A percentile compares a stretch with the other conserved stretches of the same genome.
Evolutionary conservation across 371 early-diverging fungal genomes (phyloP).

Genomic region (Fennellomyces sp.): DNA sequence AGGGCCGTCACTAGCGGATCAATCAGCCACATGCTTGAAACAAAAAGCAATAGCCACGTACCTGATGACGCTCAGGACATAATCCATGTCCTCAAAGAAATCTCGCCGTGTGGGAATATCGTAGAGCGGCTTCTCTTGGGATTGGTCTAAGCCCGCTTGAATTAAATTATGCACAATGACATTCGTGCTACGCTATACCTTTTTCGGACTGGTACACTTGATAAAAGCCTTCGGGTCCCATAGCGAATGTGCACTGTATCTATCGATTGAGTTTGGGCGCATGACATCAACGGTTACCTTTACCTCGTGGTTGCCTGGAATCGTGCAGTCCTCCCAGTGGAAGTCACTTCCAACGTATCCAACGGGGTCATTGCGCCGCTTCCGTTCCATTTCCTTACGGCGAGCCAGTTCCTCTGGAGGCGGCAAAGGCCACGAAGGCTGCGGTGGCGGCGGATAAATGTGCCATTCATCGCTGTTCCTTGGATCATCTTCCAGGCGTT

Average conservation of each 20-base stretch:
- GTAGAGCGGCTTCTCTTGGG: slow-evolving; percentile 44
- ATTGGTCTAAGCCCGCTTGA: slow-evolving; percentile 2
- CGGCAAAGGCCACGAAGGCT: slow-evolving; percentile 69
- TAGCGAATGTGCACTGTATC: slow-evolving; percentile 25
- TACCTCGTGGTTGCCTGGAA: slow-evolving; percentile 65
- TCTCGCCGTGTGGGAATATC: slow-evolving; percentile 81
- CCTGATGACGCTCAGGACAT: slow-evolving; percentile 79
- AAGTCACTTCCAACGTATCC: slow-evolving; percentile 63
- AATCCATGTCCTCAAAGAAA: slow-evolving; percentile 90
- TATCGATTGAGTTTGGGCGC: not conserved
- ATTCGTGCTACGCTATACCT: slow-evolving; percentile 7
- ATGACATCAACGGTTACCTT: not conserved
- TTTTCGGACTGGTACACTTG: slow-evolving; percentile 29
- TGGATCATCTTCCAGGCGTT: slow-evolving; percentile 85
- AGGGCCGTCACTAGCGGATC: slow-evolving; percentile 79
- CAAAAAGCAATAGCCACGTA: not conserved
- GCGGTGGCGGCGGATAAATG: slow-evolving; percentile 90
- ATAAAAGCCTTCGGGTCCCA: slow-evolving; percentile 38
- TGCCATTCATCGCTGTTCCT: slow-evolving; percentile 80
- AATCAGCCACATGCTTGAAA: not conserved
- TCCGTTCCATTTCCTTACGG: slow-evolving; percentile 45
- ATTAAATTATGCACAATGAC: not conserved
- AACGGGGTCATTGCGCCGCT: slow-evolving; percentile 54
- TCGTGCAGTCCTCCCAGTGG: slow-evolving; percentile 57
- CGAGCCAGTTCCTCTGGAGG: slow-evolving; percentile 45